A percentile compares a stretch with the other conserved stretches of the same genome.
phyloP scores from a whole-genome alignment of 768 basidiomycete species.

The Calocybe indica region DNA sequence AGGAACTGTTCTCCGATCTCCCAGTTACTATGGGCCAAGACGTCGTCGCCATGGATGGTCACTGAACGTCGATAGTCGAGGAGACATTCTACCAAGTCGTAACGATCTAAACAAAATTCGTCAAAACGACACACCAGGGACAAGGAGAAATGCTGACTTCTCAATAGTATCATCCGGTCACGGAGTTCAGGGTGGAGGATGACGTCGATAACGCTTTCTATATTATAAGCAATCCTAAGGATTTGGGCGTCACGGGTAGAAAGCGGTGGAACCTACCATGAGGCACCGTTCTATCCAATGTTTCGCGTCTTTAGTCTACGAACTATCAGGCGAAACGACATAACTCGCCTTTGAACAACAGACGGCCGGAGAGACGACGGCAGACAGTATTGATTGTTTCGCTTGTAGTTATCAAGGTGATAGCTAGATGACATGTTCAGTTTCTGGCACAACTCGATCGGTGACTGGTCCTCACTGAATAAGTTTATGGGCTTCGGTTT shows the following conservation, averaged over 20 bases:
- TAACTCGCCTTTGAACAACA: constrained; percentile 68
- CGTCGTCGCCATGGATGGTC: constrained; percentile 85
- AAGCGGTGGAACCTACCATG: constrained; percentile 48
- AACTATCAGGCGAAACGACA: neutral
- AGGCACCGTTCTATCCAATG: constrained; percentile 60
- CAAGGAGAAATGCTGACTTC: constrained; percentile 43
- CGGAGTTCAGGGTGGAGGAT: constrained; percentile 86
- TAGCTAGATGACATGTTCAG: constrained; percentile 43
- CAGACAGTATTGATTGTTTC: constrained; percentile 81
- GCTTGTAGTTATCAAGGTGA: constrained; percentile 85
- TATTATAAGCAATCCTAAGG: constrained; percentile 8
- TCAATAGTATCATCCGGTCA: constrained; percentile 84
- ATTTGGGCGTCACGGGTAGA: constrained; percentile 2
- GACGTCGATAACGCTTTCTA: constrained; percentile 88
- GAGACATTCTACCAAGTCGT: constrained; percentile 75
- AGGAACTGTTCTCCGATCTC: constrained; percentile 84
- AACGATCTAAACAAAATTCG: constrained; percentile 45
- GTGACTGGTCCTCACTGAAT: constrained; percentile 51
- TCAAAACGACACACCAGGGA: neutral
- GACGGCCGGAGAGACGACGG: constrained; percentile 87
- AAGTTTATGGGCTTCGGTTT: constrained; percentile 75
- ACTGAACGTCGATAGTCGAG: constrained; percentile 64
- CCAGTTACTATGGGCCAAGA: constrained; percentile 87
- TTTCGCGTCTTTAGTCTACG: constrained; percentile 9
- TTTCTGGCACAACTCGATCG: neutral